These are phyloP conservation scores for Stenogyne calaminthoides DNA, from an alignment of 305 asterid species.

Conservation along the genomic window DNA sequence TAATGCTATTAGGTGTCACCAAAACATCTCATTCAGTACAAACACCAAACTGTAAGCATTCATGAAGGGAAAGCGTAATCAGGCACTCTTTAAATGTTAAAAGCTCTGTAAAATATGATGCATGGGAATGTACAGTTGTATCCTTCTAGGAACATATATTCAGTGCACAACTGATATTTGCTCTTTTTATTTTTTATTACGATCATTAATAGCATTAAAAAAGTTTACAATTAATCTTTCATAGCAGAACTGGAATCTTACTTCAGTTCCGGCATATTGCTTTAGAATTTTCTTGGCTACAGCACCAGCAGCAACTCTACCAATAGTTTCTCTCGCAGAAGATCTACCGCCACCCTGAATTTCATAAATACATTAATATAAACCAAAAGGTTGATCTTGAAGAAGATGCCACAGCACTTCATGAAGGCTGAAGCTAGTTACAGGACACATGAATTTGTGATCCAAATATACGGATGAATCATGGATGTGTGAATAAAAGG, in stretches of 20 bases:
- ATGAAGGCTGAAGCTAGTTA: constrained; percentile 3
- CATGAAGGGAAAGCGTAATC: not conserved
- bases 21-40: constrained; percentile 20
- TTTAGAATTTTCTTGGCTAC: constrained; percentile 92
- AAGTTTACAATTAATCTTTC: constrained; percentile 9
- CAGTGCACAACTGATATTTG: not conserved
- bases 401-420: constrained; percentile 17
- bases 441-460: not conserved
- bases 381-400: constrained; percentile 27
- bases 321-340: constrained; percentile 98
- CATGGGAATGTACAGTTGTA: not conserved
- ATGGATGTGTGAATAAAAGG: not conserved
- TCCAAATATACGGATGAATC: not conserved
- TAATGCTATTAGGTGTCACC: constrained; percentile 13
- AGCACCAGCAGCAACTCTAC: constrained; percentile 99
- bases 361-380: constrained; percentile 26
- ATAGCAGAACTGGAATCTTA: constrained; percentile 34
- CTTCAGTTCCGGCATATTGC: constrained; percentile 78
- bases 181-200: not conserved
- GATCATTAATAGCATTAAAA: constrained; percentile 20
- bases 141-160: constrained; percentile 19
- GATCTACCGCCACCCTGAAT: constrained; percentile 98
- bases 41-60: not conserved
- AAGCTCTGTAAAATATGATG: not conserved
- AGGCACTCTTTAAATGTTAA: constrained; percentile 17